These are phyloP conservation scores for Daucus carota DNA, from an alignment of 129 eudicot genomes.

Conservation along the genomic window DH1_v3.0 NC_030382.2:30009501-30010000, in stretches of 20 bases:
- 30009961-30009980: too few species aligned
- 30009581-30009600: background rate
- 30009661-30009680: background rate
- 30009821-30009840: background rate
- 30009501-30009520: background rate
- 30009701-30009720: background rate
- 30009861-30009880: background rate
- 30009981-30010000: background rate
- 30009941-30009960: too few species aligned
- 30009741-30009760: background rate
- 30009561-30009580: background rate
- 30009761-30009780: background rate
- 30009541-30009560: background rate
- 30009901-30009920: background rate
- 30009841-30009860: background rate
- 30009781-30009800: background rate
- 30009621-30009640: background rate
- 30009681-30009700: background rate
- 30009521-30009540: background rate
- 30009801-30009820: background rate
- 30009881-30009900: background rate
- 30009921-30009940: too few species aligned
- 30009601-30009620: background rate
- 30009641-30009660: background rate
- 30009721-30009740: background rate